Base-by-base conservation (phyloP, 2,329 filamentous ascomycete genomes). In the Xylaria sp. region DNA sequence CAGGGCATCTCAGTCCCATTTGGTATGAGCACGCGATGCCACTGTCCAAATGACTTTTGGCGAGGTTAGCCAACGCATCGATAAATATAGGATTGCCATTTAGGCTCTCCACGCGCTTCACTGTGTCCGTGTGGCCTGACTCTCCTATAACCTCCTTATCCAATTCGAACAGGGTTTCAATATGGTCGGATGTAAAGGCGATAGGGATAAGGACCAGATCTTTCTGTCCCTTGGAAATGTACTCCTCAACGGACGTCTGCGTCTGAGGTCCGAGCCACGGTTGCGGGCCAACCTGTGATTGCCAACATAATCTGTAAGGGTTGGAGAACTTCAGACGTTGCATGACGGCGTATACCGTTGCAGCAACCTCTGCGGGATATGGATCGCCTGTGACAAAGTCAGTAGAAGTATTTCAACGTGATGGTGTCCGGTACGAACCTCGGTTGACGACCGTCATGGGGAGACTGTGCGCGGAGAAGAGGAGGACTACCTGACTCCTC, bases 181-280 rank as follows among this genome's bases (percentile, higher is more conserved):
- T 99, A 78, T 99, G 96, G 76, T 99, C 96, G n/a, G 93, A 97
- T 0, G 96, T 99, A 79, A 99, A 99, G 6, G 96, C 96, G 72
- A 99, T 97, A 0, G 96, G 96, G 64, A 99, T 93, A 7, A 99
- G 85, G 1, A 97, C 85, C 63, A 99, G 85, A 77, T 99, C 94
- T 63, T 91, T 97, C 77, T 97, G 93, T 0, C 95, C 96, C 80
- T 96, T 94, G 77, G 92, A 89, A 72, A 98, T 90, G 78, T 97
- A 97, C 68, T 93, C 87, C 77, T 94, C 90, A 12, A 99, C 96
- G 0, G 94, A 95, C 72, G 91, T 89, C 68, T 91, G 90, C 0
- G 96, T 99, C 80, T 99, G 96, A 12, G 96, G 94, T 25, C 96
- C 96, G 9, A 99, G 86, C 96, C 96, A 99, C 23, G 96, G 92